Base-by-base conservation (phyloP, 1,139 yeast genomes). In the Scheffersomyces segobiensis region DNA sequence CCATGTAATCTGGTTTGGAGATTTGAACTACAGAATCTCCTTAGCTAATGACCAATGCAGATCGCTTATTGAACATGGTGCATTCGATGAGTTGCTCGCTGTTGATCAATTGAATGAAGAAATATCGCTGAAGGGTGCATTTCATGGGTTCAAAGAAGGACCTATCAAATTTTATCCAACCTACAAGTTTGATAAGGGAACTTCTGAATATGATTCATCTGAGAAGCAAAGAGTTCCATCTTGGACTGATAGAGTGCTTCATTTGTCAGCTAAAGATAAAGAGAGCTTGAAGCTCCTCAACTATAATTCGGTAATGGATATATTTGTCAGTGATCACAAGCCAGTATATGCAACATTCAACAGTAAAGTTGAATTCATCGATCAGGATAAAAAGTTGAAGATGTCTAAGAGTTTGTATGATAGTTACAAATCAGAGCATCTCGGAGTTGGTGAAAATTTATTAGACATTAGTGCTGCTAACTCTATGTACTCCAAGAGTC, bases 161-260 rank as follows among this genome's bases (percentile, higher is more conserved):
- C 86, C 84, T 39, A 66, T 71, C 52, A 82, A 77, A 42, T 95
- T 95, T 68, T 83, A 88, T 54, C 99, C 99, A 12, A 95, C 99
- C 0, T 95, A 95, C 74, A 95, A 95, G 70, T 95, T 89, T 73
- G 97, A 95, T 70, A 92, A 91, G 59, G 97, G 96, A 3, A 91
- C 97, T 0, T 85, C 86, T 55, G 76, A 76, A 6, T 95, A 93
- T 71, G 99, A 95, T 71, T 85, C 97, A 0, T 89, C 96, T 18
- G 99, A 95, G 65, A 95, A 95, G 71, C 89, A 88, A 70, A 83
- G 99, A 64, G 89, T 90, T 26, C 99, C 99, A 1, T 93, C 98
- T 0, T 95, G 98, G 98, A 95, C 98, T 0, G 99, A 95, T 75
- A 79, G 99, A 70, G 86, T 92, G 52, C 80, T 93, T 56, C 90